These are phyloP conservation scores for Chloromonas sp. DNA, from an alignment of 163 green algal genomes.

Conservation along the genomic window DNA sequence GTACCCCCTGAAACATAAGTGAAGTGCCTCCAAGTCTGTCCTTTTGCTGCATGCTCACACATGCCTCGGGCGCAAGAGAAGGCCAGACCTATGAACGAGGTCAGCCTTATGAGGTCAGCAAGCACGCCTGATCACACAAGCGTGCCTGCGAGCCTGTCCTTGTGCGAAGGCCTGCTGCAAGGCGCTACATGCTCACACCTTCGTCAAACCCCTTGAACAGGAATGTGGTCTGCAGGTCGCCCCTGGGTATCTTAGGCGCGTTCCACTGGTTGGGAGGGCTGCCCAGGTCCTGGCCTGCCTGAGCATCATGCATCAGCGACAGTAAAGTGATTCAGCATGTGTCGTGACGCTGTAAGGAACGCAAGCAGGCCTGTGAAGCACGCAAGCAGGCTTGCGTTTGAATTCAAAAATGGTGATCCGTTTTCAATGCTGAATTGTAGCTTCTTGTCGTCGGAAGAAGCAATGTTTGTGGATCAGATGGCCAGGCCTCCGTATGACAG, in stretches of 20 bases:
- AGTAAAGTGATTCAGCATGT: too few relatives aligned
- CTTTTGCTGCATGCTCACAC: background rate
- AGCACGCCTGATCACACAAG: background rate
- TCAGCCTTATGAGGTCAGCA: too few relatives aligned
- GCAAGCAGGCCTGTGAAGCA: too few relatives aligned
- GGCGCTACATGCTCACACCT: constrained; percentile 5
- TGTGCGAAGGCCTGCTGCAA: background rate
- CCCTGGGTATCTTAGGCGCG: constrained; percentile 51
- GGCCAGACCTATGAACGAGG: too few relatives aligned
- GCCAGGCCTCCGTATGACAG: too few relatives aligned
- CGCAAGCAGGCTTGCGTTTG: too few relatives aligned
- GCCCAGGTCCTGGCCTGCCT: constrained; percentile 5
- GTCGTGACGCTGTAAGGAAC: too few relatives aligned
- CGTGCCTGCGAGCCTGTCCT: background rate
- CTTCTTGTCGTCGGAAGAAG: too few relatives aligned
- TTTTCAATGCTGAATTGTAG: too few relatives aligned
- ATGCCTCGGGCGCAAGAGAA: too few relatives aligned
- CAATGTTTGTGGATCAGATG: too few relatives aligned
- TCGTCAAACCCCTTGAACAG: constrained; percentile 88
- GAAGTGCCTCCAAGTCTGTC: background rate
- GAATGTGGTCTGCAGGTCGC: constrained; percentile 75
- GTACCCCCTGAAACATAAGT: background rate
- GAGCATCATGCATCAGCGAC: background rate
- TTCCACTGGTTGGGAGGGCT: constrained; percentile 22
- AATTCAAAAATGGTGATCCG: too few relatives aligned